These are phyloP conservation scores for Fagopyrum esculentum DNA, from an alignment of 148 eudicot species.

Conservation along the genomic window DNA sequence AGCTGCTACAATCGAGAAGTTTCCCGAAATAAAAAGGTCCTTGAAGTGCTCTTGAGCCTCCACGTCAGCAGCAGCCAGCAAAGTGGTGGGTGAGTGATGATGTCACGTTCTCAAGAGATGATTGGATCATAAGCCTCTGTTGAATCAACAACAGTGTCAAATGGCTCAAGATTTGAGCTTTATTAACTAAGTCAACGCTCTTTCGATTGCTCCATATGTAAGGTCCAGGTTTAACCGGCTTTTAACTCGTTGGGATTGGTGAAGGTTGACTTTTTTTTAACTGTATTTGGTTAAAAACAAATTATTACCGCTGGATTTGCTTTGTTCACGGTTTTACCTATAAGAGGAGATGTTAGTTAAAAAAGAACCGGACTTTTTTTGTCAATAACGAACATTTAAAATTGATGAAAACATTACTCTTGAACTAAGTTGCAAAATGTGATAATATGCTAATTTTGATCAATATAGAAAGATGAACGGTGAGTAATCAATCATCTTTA, in stretches of 20 bases:
- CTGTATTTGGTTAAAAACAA: background rate
- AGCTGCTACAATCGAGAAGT: background rate
- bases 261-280: background rate
- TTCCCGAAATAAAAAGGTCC: slow-evolving; percentile 3
- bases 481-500: no score
- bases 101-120: background rate
- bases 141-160: background rate
- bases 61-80: slow-evolving; percentile 1
- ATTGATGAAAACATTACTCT: no score
- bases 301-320: background rate
- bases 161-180: background rate
- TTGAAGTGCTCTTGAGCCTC: background rate
- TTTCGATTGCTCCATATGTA: background rate
- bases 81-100: background rate
- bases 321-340: background rate
- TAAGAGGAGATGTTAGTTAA: no score
- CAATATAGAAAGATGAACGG: no score
- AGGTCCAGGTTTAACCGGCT: background rate
- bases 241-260: background rate
- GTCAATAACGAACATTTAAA: no score
- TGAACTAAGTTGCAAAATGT: no score
- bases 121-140: background rate
- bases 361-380: no score
- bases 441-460: no score
- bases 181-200: background rate